These are phyloP conservation scores for Termitomyces sp. DNA, from an alignment of 768 basidiomycete species.

Conservation along the genomic window DNA sequence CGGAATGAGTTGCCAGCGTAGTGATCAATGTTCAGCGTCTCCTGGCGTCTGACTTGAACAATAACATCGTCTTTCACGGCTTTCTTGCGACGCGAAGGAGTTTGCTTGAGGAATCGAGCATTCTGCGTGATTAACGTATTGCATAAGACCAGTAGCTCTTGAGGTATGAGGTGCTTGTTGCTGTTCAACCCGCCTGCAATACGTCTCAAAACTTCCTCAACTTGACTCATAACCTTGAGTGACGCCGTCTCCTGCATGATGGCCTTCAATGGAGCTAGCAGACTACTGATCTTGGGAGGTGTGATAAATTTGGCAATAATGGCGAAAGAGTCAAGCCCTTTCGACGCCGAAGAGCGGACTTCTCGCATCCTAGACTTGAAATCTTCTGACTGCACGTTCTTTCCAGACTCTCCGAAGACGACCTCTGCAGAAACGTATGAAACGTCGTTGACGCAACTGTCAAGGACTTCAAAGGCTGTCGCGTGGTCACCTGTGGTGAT, in stretches of 20 bases:
- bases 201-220: constrained; percentile 85
- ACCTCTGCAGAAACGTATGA: constrained; percentile 83
- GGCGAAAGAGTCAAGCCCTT: constrained; percentile 81
- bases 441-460: constrained; percentile 73
- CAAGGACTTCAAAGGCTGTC: constrained; percentile 54
- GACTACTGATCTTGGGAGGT: constrained; percentile 65
- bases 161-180: constrained; percentile 65
- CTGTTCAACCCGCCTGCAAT: constrained; percentile 81
- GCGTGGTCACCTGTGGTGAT: constrained; percentile 62
- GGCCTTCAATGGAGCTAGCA: constrained; percentile 74
- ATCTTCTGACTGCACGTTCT: constrained; percentile 81
- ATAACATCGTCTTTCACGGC: constrained; percentile 50
- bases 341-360: constrained; percentile 77
- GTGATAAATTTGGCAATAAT: constrained; percentile 76
- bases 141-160: constrained; percentile 75
- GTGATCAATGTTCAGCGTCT: constrained; percentile 50
- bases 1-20: constrained; percentile 87
- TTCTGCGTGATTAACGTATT: constrained; percentile 91
- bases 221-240: constrained; percentile 70
- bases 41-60: constrained; percentile 74
- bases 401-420: constrained; percentile 90
- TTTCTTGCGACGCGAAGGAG: constrained; percentile 29
- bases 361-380: constrained; percentile 96
- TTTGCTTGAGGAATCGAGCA: constrained; percentile 75
- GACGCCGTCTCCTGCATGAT: constrained; percentile 86